phyloP scores from a whole-genome alignment of 2,329 filamentous ascomycete genomes.

The Beauveria brongniartii region DNA sequence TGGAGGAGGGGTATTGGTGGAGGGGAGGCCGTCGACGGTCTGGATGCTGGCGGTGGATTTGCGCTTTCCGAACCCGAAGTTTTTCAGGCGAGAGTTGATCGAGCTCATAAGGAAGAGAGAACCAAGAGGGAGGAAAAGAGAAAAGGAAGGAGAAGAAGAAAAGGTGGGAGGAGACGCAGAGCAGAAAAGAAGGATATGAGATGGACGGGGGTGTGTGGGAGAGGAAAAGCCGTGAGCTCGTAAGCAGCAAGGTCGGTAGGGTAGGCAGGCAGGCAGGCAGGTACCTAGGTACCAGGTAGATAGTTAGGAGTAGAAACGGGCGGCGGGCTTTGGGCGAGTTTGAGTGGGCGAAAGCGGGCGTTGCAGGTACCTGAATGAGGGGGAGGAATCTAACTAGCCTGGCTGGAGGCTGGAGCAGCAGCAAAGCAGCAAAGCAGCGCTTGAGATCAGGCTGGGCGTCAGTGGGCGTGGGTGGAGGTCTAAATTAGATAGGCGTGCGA shows the following conservation, averaged over 20 bases:
- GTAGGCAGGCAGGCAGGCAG: neutral
- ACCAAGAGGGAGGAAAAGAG: slow-evolving; percentile 16
- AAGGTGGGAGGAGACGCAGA: slow-evolving; percentile 13
- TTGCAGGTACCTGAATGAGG: too few species aligned
- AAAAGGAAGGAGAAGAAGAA: slow-evolving; percentile 10
- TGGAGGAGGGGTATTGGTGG: slow-evolving; percentile 28
- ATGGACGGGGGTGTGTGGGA: slow-evolving; percentile 2
- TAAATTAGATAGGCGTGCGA: neutral
- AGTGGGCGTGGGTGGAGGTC: neutral
- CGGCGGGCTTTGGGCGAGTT: too few species aligned
- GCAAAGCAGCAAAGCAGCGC: neutral
- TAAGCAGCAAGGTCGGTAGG: neutral
- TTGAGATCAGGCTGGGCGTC: neutral
- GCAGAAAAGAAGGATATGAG: neutral
- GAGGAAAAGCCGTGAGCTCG: slow-evolving; percentile 9
- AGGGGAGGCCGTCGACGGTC: slow-evolving; percentile 33
- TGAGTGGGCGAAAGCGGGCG: too few species aligned
- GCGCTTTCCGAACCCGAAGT: slow-evolving; percentile 74
- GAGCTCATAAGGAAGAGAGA: slow-evolving; percentile 55
- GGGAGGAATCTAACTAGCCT: too few species aligned
- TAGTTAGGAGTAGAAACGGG: neutral
- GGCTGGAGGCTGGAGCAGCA: neutral
- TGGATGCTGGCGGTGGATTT: slow-evolving; percentile 59
- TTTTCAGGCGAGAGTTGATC: slow-evolving; percentile 72
- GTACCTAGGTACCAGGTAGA: neutral